Conservation (phyloP, 768 basidiomycete species). For the Lentinula aciculospora region DNA sequence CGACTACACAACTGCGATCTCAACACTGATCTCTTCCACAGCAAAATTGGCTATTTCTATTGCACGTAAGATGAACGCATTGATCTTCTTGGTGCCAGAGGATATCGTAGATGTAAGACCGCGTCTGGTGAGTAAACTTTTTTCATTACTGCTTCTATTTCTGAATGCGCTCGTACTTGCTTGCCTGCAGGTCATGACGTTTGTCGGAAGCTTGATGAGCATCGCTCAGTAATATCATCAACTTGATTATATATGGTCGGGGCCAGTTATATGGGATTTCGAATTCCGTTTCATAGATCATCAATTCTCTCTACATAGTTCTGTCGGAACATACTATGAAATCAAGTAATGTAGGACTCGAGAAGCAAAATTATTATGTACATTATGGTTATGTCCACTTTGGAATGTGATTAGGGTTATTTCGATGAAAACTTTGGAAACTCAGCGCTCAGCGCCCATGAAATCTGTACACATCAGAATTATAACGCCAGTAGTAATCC, state of each 20-base stretch:
- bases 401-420: no score
- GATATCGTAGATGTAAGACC: conserved; percentile 94
- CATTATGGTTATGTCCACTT: no score
- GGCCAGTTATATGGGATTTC: no score
- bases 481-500: no score
- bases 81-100: conserved; percentile 96
- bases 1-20: background rate
- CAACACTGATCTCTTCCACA: conserved; percentile 22
- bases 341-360: no score
- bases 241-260: no score
- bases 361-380: no score
- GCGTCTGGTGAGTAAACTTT: conserved; percentile 56
- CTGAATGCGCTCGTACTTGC: background rate
- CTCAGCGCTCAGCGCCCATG: no score
- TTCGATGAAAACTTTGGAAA: no score
- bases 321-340: no score
- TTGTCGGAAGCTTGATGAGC: conserved; percentile 90
- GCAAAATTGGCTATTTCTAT: conserved; percentile 98
- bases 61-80: conserved; percentile 93
- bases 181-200: conserved; percentile 74
- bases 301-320: background rate
- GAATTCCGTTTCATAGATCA: no score
- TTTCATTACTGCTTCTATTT: background rate
- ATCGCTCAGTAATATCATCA: conserved; percentile 32
- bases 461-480: no score